Conservation (phyloP, 2,329 filamentous ascomycete genomes). For the Chaetomiaceae sp. region DNA sequence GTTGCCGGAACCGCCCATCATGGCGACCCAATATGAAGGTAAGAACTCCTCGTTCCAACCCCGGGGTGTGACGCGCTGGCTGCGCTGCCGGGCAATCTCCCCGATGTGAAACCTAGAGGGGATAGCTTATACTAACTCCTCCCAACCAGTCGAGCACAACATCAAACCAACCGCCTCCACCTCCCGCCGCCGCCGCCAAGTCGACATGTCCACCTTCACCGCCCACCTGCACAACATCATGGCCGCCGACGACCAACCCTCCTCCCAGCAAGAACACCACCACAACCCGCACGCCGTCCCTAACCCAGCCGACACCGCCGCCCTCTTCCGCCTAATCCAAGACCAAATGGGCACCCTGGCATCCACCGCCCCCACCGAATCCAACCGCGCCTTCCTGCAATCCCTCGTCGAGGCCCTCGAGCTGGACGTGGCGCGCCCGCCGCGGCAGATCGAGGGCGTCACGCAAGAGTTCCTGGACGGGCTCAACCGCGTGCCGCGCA, state of each 20-base stretch:
- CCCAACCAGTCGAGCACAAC: slow-evolving; percentile 58
- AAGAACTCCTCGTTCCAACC: slow-evolving; percentile 16
- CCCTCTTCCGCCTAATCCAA: slow-evolving; percentile 55
- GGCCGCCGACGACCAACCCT: slow-evolving; percentile 10
- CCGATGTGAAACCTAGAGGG: not conserved
- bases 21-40: slow-evolving; percentile 58
- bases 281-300: slow-evolving; percentile 56
- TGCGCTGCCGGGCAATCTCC: not conserved
- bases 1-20: slow-evolving; percentile 28
- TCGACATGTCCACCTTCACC: slow-evolving; percentile 62
- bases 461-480: slow-evolving; percentile 55
- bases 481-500: slow-evolving; percentile 54
- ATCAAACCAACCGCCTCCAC: slow-evolving; percentile 44
- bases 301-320: slow-evolving; percentile 55
- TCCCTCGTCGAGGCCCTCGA: slow-evolving; percentile 46
- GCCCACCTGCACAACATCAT: slow-evolving; percentile 53
- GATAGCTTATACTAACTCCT: not conserved
- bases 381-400: slow-evolving; percentile 48
- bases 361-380: slow-evolving; percentile 43
- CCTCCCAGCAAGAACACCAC: slow-evolving; percentile 26
- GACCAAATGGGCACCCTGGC: slow-evolving; percentile 53
- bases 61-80: slow-evolving; percentile 9
- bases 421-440: slow-evolving; percentile 48
- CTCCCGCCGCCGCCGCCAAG: slow-evolving; percentile 46
- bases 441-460: slow-evolving; percentile 50